Base-by-base conservation (phyloP, 129 eudicot species). In the Chrysanthemum makinoi region DNA sequence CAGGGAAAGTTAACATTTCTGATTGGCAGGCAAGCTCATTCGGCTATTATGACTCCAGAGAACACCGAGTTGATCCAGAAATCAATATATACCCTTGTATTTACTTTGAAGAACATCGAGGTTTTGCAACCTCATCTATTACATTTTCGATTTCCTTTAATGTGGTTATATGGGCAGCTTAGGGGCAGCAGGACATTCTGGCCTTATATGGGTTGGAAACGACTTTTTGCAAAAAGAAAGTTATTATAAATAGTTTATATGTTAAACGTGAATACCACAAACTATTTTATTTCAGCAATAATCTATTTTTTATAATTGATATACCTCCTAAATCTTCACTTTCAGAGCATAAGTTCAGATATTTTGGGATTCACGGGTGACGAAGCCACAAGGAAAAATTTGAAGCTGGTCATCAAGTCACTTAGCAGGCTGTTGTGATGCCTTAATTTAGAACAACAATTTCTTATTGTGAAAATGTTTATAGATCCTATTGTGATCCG, bases 31-130 rank as follows among this genome's bases (percentile, higher is more conserved):
- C 80, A 65, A 80, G 90, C 84, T 65, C 93, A 88, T 16, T 79
- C 97, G 0, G 70, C 96, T 22, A 81, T 91, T 72, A 75, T 88
- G 93, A 91, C 96, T 68, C 96, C 90, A 1, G 97, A 88, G 76
- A 91, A 91, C 83, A 86, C 96, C 1, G 91, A 91, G 76, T 57
- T 88, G 80, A 88, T 91, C 74, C 97, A 76, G 77, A 91, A 88
- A 73, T 91, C 97, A 19, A 91, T 91, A 58, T 88, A 91, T 68
- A 80, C 90, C 69, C 90, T 91, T 60, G 85, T 88, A 69, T 86
- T 86, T 67, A 91, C 97, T 26, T 83, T 91, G 83, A 91, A 91
- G 82, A 91, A 91, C 67, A 74, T 91, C n/a, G 96, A 91, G 96
- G 97, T 88, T 26, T 49, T 4, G 74, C 69, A 56, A 65, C 53